Evolutionary conservation across 108 stramenopile genomes (phyloP).

Genomic region (Fistulifera pelliculosa): DNA sequence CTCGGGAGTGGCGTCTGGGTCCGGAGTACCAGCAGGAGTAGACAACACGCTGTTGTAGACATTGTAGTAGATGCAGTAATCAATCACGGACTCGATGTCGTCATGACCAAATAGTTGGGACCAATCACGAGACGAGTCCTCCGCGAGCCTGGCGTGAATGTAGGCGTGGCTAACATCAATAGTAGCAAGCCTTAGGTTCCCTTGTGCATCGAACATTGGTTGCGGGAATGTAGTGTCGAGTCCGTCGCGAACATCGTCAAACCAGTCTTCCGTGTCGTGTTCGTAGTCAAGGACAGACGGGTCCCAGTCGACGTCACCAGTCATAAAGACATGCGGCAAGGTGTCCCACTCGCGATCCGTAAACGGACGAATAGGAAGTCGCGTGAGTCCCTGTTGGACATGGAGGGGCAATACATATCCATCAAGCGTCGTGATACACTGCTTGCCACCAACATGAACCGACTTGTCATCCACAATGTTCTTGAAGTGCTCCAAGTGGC

Average conservation of each 20-base stretch:
- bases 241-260: neutral
- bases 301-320: neutral
- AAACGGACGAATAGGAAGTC: constrained; percentile 4
- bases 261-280: neutral
- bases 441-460: constrained; percentile 5
- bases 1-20: too few relatives aligned
- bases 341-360: neutral
- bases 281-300: constrained; percentile 3
- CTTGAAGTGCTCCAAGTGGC: constrained; percentile 16
- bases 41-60: too few relatives aligned
- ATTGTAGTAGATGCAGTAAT: too few relatives aligned
- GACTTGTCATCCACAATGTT: constrained; percentile 16
- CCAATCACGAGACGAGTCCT: too few relatives aligned
- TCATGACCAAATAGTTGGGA: too few relatives aligned
- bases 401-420: constrained; percentile 11
- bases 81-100: too few relatives aligned
- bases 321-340: constrained; percentile 7
- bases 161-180: too few relatives aligned
- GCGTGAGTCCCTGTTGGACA: constrained; percentile 4
- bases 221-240: neutral
- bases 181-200: too few relatives aligned
- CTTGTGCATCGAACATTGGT: too few relatives aligned
- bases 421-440: constrained; percentile 13
- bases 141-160: too few relatives aligned
- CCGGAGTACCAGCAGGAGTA: too few relatives aligned